phyloP scores from a whole-genome alignment of 179 eudicot genomes.

The Beta corolliflora region DNA sequence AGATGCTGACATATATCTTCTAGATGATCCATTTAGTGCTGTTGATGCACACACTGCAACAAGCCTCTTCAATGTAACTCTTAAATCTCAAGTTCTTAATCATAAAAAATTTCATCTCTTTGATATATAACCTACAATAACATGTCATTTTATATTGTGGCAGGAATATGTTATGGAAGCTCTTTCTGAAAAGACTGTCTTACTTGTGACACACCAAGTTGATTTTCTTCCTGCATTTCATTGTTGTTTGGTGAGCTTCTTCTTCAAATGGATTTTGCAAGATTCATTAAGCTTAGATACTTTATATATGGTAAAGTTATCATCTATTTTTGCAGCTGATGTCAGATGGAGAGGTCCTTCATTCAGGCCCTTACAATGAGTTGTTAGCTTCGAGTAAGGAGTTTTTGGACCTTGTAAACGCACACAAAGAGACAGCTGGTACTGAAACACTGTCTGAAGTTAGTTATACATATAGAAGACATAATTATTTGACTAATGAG shows the following conservation, averaged over 20 bases:
- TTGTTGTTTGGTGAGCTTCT: constrained; percentile 26
- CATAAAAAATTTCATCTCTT: neutral
- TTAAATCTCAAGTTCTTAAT: constrained; percentile 11
- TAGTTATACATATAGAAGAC: neutral
- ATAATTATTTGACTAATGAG: neutral
- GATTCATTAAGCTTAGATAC: no score
- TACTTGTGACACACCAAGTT: no score
- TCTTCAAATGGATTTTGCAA: no score
- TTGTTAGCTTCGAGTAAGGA: constrained; percentile 50
- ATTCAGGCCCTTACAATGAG: constrained; percentile 49
- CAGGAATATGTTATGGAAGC: constrained; percentile 48
- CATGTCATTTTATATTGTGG: neutral
- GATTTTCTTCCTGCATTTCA: constrained; percentile 30
- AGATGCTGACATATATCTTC: constrained; percentile 31
- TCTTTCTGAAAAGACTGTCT: constrained; percentile 17
- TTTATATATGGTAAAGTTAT: neutral
- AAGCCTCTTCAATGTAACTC: no score
- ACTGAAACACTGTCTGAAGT: neutral
- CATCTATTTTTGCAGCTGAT: constrained; percentile 44
- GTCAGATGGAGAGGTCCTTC: constrained; percentile 56
- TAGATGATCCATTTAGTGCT: no score
- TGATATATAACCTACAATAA: neutral
- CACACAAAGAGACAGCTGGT: constrained; percentile 44
- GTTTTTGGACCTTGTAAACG: constrained; percentile 52
- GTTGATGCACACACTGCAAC: no score